These are phyloP conservation scores for Capillidium rhysosporum DNA, from an alignment of 371 early-diverging fungal genomes.

Conservation along the genomic window DNA sequence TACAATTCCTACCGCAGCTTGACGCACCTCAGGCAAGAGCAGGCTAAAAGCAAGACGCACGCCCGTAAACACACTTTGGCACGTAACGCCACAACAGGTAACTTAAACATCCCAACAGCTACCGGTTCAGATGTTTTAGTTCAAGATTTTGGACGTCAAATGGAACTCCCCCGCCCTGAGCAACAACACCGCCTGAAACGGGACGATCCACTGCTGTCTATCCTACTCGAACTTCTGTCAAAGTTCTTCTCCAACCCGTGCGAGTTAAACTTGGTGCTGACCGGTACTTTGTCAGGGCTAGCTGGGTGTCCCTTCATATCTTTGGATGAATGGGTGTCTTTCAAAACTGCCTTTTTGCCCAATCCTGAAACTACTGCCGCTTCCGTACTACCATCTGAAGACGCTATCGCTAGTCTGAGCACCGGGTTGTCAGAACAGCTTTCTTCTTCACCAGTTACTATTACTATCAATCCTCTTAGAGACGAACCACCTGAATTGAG, in stretches of 20 bases:
- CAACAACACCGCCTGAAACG: conserved; percentile 28
- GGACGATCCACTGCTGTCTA: conserved; percentile 39
- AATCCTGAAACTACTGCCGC: conserved; percentile 2
- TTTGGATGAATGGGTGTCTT: conserved; percentile 56
- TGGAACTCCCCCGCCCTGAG: conserved; percentile 8
- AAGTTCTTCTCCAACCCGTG: conserved; percentile 73
- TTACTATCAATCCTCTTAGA: too few relatives aligned
- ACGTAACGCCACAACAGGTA: background rate
- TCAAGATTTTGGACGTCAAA: background rate
- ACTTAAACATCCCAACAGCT: background rate
- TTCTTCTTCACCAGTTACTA: too few relatives aligned
- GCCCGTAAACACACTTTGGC: background rate
- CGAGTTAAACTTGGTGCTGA: conserved; percentile 73
- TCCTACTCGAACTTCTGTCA: conserved; percentile 32
- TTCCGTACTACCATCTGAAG: conserved; percentile 11
- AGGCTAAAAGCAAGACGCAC: conserved; percentile 4
- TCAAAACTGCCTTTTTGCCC: conserved; percentile 17
- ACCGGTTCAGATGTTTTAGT: background rate
- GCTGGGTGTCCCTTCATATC: conserved; percentile 54
- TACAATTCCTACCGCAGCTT: background rate
- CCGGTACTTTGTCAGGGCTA: conserved; percentile 70
- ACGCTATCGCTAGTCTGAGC: background rate
- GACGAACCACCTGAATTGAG: background rate
- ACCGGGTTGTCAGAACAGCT: background rate
- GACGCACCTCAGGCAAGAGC: background rate